These are phyloP conservation scores for Hypoxylon fuscum DNA, from an alignment of 495 filamentous ascomycete genomes.

Conservation along the genomic window DNA sequence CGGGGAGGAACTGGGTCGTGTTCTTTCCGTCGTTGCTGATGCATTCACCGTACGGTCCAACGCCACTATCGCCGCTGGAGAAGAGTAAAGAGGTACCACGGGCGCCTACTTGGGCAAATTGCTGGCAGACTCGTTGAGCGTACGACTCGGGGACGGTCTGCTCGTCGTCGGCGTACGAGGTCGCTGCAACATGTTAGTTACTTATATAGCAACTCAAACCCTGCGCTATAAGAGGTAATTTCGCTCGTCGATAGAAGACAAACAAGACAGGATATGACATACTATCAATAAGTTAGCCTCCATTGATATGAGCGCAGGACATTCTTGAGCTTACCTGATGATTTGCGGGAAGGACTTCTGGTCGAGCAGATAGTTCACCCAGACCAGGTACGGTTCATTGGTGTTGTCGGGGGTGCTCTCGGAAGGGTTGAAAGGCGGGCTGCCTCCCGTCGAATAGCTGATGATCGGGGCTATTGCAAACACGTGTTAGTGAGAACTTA, in stretches of 20 bases:
- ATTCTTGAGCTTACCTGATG: slow-evolving; percentile 53
- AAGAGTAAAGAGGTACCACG: slow-evolving; percentile 81
- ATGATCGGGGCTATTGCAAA: slow-evolving; percentile 44
- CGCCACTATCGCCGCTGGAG: slow-evolving; percentile 75
- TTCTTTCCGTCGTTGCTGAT: slow-evolving; percentile 75
- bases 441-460: slow-evolving; percentile 55
- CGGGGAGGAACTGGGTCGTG: slow-evolving; percentile 71
- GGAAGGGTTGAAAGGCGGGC: slow-evolving; percentile 46
- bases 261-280: slow-evolving; percentile 10
- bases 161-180: slow-evolving; percentile 85
- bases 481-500: not conserved
- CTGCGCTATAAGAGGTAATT: not conserved
- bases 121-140: slow-evolving; percentile 73
- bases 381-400: slow-evolving; percentile 84
- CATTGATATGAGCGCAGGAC: not conserved
- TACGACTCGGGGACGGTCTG: slow-evolving; percentile 75
- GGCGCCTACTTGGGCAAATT: slow-evolving; percentile 69
- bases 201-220: not conserved
- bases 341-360: slow-evolving; percentile 70
- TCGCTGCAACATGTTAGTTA: slow-evolving; percentile 49
- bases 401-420: slow-evolving; percentile 54
- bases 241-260: not conserved
- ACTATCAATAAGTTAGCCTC: slow-evolving; percentile 27
- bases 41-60: slow-evolving; percentile 68
- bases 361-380: slow-evolving; percentile 64